Conservation (phyloP, 441 rosid species). For the Francoa sonchifolia region DNA sequence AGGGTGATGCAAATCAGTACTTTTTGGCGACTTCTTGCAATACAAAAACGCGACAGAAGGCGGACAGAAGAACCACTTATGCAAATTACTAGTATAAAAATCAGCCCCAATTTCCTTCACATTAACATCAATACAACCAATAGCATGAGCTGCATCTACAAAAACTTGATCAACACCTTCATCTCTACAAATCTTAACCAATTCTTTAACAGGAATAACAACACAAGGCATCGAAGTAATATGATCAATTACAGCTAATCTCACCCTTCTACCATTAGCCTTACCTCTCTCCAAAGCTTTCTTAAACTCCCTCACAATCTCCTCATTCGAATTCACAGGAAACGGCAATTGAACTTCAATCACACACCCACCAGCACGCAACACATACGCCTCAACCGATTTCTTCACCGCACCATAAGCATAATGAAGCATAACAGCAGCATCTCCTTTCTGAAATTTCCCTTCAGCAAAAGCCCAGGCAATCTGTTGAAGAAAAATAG, state of each 20-base stretch:
- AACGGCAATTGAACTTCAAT: slow-evolving; percentile 60
- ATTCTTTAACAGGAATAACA: slow-evolving; percentile 58
- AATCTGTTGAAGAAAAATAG: slow-evolving; percentile 56
- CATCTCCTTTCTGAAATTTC: slow-evolving; percentile 46
- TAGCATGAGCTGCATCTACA: slow-evolving; percentile 86
- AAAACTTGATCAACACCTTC: slow-evolving; percentile 78
- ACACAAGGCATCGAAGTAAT: slow-evolving; percentile 90
- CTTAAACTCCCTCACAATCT: slow-evolving; percentile 47
- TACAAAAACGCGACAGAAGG: slow-evolving; percentile 76
- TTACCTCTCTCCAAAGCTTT: slow-evolving; percentile 50
- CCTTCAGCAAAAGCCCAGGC: slow-evolving; percentile 72
- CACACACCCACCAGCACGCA: slow-evolving; percentile 71
- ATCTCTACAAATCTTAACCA: slow-evolving; percentile 60
- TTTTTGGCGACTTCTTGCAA: slow-evolving; percentile 25
- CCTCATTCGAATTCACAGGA: slow-evolving; percentile 51
- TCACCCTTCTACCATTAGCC: slow-evolving; percentile 43
- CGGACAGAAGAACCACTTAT: slow-evolving; percentile 88
- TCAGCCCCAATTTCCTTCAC: slow-evolving; percentile 84
- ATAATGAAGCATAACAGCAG: slow-evolving; percentile 71
- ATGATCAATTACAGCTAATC: slow-evolving; percentile 85
- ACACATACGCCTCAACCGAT: slow-evolving; percentile 68
- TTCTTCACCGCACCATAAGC: slow-evolving; percentile 84
- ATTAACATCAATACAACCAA: slow-evolving; percentile 79
- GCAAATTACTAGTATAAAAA: slow-evolving; percentile 72
- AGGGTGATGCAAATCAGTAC: slow-evolving; percentile 64